Evolutionary conservation across 2,329 filamentous ascomycete genomes (phyloP).

Genomic region (Sarocladiaceae sp.): DNA sequence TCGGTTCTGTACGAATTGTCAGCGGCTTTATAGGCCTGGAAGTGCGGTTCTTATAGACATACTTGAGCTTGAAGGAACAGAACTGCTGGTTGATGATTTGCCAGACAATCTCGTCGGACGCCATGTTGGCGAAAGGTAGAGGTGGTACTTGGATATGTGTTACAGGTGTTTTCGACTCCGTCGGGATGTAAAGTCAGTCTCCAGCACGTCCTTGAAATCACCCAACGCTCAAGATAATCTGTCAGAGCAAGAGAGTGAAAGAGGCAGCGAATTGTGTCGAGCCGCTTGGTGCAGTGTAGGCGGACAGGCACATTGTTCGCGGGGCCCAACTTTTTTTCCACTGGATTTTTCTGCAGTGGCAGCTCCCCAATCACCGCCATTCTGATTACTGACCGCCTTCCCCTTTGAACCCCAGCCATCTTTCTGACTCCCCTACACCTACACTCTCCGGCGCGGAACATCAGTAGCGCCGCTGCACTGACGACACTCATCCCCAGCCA

Average conservation of each 20-base stretch:
- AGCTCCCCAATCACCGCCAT: constrained; percentile 13
- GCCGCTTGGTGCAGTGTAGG: constrained; percentile 3
- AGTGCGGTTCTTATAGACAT: constrained; percentile 30
- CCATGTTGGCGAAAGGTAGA: constrained; percentile 58
- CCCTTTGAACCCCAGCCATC: background rate
- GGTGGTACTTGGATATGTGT: no score
- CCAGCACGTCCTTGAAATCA: no score
- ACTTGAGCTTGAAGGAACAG: constrained; percentile 93
- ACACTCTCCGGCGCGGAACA: background rate
- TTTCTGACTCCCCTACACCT: background rate
- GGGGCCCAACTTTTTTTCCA: constrained; percentile 13
- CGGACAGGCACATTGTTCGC: constrained; percentile 12
- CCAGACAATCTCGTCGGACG: constrained; percentile 96
- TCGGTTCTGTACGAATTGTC: constrained; percentile 53
- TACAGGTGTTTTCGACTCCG: no score
- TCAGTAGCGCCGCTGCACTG: background rate
- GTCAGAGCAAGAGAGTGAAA: no score
- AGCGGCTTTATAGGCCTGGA: no score
- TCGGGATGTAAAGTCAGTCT: no score
- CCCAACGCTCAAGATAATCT: no score
- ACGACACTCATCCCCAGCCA: constrained; percentile 6
- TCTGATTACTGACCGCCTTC: constrained; percentile 15
- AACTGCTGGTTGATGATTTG: constrained; percentile 93
- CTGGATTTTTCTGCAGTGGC: constrained; percentile 16
- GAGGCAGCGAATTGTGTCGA: constrained; percentile 2